Percentiles rank a stretch among this genome's conserved stretches.
These are phyloP conservation scores for Tephrocybe sp. DNA, from an alignment of 768 basidiomycete genomes.

Conservation along the genomic window DNA sequence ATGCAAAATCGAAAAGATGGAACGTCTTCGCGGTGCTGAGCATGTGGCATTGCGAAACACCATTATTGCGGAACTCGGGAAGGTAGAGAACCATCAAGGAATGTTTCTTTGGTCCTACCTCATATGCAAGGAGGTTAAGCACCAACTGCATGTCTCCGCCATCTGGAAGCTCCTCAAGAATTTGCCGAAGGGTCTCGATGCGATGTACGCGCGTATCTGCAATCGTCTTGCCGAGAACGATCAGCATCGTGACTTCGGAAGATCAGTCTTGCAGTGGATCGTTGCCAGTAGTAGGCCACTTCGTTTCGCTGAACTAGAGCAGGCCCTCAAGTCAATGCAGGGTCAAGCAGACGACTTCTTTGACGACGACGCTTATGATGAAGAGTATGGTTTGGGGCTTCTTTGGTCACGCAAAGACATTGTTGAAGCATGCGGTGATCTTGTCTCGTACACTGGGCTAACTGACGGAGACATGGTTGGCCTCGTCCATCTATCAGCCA, in stretches of 20 bases:
- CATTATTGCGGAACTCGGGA: not conserved
- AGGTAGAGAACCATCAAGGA: constrained; percentile 9
- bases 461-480: constrained; percentile 1
- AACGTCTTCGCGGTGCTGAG: constrained; percentile 1
- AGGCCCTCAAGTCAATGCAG: not conserved
- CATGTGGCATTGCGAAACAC: not conserved
- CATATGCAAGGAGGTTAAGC: constrained; percentile 2
- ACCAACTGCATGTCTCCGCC: not conserved
- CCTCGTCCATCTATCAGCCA: constrained; percentile 5
- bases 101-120: too few species aligned
- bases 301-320: constrained; percentile 4
- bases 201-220: constrained; percentile 3
- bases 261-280: constrained; percentile 3
- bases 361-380: not conserved
- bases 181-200: constrained; percentile 6
- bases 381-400: not conserved
- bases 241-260: not conserved
- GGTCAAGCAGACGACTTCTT: not conserved
- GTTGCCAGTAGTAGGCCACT: constrained; percentile 4
- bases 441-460: not conserved
- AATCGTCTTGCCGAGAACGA: constrained; percentile 1
- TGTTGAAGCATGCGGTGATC: constrained; percentile 7
- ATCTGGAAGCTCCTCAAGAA: constrained; percentile 5
- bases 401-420: constrained; percentile 10
- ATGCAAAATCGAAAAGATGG: not conserved